Evolutionary conservation across 2,329 filamentous ascomycete species (phyloP).

Genomic region (Huntiella moniliformis): DNA sequence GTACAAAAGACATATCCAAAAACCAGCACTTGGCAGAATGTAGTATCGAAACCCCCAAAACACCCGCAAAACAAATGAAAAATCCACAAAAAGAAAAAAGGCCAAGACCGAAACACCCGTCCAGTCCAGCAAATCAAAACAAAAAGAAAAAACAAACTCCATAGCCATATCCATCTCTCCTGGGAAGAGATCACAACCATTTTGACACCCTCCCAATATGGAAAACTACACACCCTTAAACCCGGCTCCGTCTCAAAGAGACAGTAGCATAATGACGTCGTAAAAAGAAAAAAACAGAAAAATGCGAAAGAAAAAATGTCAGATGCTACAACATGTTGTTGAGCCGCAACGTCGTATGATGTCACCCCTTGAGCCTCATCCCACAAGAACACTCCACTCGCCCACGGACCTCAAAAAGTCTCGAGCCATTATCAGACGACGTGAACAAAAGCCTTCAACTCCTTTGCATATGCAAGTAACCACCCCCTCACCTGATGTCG

Average conservation of each 20-base stretch:
- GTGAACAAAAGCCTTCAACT: neutral
- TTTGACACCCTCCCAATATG: too few relatives aligned
- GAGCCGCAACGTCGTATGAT: conserved; percentile 1
- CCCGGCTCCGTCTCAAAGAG: neutral
- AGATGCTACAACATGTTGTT: conserved; percentile 2
- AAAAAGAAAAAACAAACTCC: neutral
- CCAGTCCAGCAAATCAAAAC: neutral
- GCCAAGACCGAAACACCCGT: neutral
- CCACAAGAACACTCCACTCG: too few relatives aligned
- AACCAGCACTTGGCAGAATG: neutral
- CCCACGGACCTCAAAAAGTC: neutral
- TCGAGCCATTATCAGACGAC: conserved; percentile 6
- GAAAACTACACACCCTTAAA: too few relatives aligned
- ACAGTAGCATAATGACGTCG: neutral
- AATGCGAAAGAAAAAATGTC: neutral
- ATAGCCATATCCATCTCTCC: conserved; percentile 1
- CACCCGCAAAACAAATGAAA: neutral
- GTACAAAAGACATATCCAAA: neutral
- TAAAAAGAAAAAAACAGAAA: neutral
- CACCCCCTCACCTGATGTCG: neutral
- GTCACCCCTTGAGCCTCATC: neutral
- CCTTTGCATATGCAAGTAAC: neutral
- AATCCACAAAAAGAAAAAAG: neutral
- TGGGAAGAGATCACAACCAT: conserved; percentile 2
- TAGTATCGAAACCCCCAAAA: neutral